These are phyloP conservation scores for Puccinia sorghi DNA, from an alignment of 1,284 basidiomycete genomes.

Conservation along the genomic window DNA sequence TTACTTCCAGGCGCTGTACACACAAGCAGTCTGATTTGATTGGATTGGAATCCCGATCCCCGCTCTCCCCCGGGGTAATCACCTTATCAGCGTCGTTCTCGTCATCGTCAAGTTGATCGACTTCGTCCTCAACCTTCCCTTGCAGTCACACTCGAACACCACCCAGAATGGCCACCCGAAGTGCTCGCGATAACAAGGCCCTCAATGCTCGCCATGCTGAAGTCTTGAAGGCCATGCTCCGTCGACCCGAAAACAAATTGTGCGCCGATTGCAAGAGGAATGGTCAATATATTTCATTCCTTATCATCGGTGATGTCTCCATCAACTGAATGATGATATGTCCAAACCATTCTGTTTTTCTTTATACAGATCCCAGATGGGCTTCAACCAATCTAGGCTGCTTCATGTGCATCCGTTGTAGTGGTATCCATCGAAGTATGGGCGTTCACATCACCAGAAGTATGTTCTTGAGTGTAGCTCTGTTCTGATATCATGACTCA, in stretches of 20 bases:
- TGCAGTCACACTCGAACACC: background rate
- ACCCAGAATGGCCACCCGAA: constrained; percentile 46
- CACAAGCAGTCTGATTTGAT: too few species aligned
- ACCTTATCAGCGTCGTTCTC: too few species aligned
- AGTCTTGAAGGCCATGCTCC: constrained; percentile 78
- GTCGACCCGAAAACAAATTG: constrained; percentile 84
- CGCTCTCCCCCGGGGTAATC: too few species aligned
- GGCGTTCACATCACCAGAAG: constrained; percentile 91
- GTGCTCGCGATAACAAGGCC: constrained; percentile 48
- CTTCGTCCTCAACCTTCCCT: background rate
- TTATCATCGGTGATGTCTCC: constrained; percentile 4
- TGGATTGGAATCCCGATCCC: too few species aligned
- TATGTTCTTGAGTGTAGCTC: too few species aligned
- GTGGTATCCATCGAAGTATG: constrained; percentile 97
- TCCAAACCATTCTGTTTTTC: background rate
- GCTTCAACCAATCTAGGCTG: constrained; percentile 93
- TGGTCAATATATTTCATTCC: constrained; percentile 22
- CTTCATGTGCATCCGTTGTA: constrained; percentile 87
- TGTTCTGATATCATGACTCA: background rate
- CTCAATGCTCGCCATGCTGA: constrained; percentile 60
- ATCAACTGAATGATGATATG: background rate
- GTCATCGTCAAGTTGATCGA: background rate
- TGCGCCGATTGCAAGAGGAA: constrained; percentile 62
- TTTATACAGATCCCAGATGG: constrained; percentile 82
- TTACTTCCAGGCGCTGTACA: too few species aligned